These are phyloP conservation scores for Grifola frondosa DNA, from an alignment of 1,284 basidiomycete genomes.

Conservation along the genomic window DNA sequence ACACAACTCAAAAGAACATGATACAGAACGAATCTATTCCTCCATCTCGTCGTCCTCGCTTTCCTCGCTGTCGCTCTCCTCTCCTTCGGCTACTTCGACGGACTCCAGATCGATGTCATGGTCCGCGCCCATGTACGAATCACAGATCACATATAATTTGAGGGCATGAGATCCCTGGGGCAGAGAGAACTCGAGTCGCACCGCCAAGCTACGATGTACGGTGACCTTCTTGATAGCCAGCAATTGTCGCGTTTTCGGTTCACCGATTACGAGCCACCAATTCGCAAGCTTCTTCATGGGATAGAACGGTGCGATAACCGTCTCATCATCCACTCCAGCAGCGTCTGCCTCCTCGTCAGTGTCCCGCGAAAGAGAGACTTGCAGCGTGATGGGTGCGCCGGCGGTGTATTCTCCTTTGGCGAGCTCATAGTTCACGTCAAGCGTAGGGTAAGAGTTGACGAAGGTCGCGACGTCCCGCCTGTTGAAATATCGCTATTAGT, in stretches of 20 bases:
- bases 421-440: constrained; percentile 85
- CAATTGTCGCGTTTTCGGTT: constrained; percentile 70
- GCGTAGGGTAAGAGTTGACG: constrained; percentile 91
- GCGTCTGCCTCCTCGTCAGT: constrained; percentile 78
- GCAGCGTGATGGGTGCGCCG: constrained; percentile 79
- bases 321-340: constrained; percentile 61
- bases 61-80: constrained; percentile 75
- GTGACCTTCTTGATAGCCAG: constrained; percentile 96
- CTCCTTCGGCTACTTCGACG: constrained; percentile 86
- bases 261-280: constrained; percentile 97
- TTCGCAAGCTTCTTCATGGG: constrained; percentile 89
- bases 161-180: constrained; percentile 82
- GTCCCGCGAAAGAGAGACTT: constrained; percentile 81
- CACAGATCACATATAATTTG: constrained; percentile 91
- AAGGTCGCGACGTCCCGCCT: constrained; percentile 90
- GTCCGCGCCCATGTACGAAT: constrained; percentile 88
- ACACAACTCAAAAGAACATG: constrained; percentile 4
- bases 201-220: constrained; percentile 72
- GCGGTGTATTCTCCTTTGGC: constrained; percentile 84
- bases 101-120: constrained; percentile 82
- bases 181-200: constrained; percentile 88
- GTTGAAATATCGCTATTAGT: constrained; percentile 20
- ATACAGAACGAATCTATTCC: constrained; percentile 25
- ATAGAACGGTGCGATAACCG: constrained; percentile 90
- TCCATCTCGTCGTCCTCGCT: constrained; percentile 45